Base-by-base conservation (phyloP, 2,329 filamentous ascomycete genomes). In the Cladosporium halotolerans region DNA sequence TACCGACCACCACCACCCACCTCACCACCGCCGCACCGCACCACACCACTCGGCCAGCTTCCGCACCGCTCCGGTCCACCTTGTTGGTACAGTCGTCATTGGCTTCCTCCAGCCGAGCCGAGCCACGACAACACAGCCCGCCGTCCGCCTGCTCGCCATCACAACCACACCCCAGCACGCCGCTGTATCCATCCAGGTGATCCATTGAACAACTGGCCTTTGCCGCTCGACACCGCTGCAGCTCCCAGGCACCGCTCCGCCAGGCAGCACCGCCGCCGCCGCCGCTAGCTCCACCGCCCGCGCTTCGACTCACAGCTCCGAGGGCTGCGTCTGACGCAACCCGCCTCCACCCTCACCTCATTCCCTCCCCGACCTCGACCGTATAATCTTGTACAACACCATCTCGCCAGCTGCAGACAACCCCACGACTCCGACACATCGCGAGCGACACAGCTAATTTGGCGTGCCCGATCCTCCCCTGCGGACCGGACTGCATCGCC, bases 371-470 rank as follows among this genome's bases (percentile, higher is more conserved):
- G 34, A 44, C 28, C 14, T 6, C 13, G 2, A 38, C 28, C 33
- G 18, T 34, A 34, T 53, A 53, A 53, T 53, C 52, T 49, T 54
- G 52, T 54, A 53, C 44, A 45, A 32, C 16, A 48, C 38, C 39
- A 53, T 44, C 45, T 44, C 33, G 41, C 40, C 23, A n/a, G 43
- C 33, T 23, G 44, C 34, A 16, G 8, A 53, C 42, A 53, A 47
- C 34, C 50, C 43, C 45, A 39, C 36, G 28, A 41, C 40, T 7
- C 14, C 47, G 28, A 51, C 47, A 16, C 28, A 13, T 44, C 28
- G 18, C 39, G 8, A 19, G n/a, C 31, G 47, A 51, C 10, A n/a
- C 18, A 23, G 11, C 6, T 32, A 31, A 43, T 44, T 44, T 44
- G 47, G 39, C 47, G 8, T 18, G 14, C 19, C 47, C 39, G 47